Base-by-base conservation (phyloP, 1,284 basidiomycete species). In the Ceratobasidium sp. region DNA sequence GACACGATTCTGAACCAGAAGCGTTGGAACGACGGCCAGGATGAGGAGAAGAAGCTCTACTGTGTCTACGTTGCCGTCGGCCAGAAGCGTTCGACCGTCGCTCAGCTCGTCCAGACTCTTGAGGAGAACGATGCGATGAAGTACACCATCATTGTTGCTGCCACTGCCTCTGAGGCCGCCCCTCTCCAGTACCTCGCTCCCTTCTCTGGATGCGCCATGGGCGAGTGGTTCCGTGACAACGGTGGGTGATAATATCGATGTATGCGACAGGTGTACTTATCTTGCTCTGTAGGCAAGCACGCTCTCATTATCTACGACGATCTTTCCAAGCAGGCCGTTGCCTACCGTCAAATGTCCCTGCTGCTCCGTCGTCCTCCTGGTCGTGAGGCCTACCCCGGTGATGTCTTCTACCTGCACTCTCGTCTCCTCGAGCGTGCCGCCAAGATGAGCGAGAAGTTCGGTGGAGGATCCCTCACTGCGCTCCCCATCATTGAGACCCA, bases 211-310 rank as follows among this genome's bases (percentile, higher is more conserved):
- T 97, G 95, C 85, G 96, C 97, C 81, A 99, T 99, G 94, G 97
- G 97, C 84, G 97, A 99, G 87, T 99, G 97, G 97, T 99, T 99
- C 97, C 95, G 97, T 87, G 97, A 99, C 87, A 98, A 99, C 84
- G 96, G 95, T 87, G 97, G 94, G 85, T 92, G 93, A n/a, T n/a
- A n/a, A n/a, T n/a, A n/a, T n/a, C n/a, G n/a, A n/a, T n/a, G n/a
- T n/a, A n/a, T n/a, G n/a, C 79, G 89, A 13, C 18, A 26, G 13
- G 30, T 49, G 91, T 91, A 79, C 71, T 88, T 80, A 49, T n/a
- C 13, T 69, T 49, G 49, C 59, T 75, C 38, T 61, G 0, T 75
- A 92, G 91, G 69, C 57, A 73, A 79, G 81, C 87, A 88, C 86
- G 87, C 97, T 79, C 89, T 98, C 81, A 98, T 99, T 85, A 94